phyloP scores from a whole-genome alignment of 495 filamentous ascomycete genomes.

The Haplographium delicatum region DNA sequence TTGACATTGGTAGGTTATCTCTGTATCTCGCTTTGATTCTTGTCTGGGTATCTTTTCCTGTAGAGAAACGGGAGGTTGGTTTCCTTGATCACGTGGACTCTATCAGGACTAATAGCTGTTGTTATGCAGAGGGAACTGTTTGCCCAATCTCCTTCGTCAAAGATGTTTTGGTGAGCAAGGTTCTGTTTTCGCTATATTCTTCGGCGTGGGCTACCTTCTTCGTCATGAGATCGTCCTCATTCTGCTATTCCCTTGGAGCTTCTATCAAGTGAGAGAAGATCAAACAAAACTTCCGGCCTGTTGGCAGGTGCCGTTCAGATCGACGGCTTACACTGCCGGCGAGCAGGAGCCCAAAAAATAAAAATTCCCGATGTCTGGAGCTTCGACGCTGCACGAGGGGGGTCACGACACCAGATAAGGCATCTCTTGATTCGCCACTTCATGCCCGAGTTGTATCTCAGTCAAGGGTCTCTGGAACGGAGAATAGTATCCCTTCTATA shows the following conservation, averaged over 20 bases:
- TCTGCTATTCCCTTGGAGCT: not conserved
- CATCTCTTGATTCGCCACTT: slow-evolving; percentile 2
- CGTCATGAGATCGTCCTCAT: not conserved
- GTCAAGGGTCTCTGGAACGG: too few species aligned
- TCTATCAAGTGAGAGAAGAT: not conserved
- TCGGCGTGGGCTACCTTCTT: not conserved
- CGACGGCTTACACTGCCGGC: not conserved
- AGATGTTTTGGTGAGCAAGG: slow-evolving; percentile 56
- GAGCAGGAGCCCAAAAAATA: too few species aligned
- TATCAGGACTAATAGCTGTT: slow-evolving; percentile 6
- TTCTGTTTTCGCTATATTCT: not conserved
- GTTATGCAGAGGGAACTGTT: slow-evolving; percentile 56
- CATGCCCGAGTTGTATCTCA: not conserved
- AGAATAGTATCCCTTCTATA: too few species aligned
- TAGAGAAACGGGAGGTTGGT: not conserved
- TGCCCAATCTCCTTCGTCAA: slow-evolving; percentile 70
- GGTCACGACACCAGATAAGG: not conserved
- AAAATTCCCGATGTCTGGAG: too few species aligned
- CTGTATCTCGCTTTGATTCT: not conserved
- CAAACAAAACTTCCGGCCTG: not conserved
- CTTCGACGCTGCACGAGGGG: slow-evolving; percentile 3
- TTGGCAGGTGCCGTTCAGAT: not conserved
- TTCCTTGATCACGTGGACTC: slow-evolving; percentile 10
- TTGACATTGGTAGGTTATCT: slow-evolving; percentile 34
- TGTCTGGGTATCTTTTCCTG: not conserved